Conservation (phyloP, 2,329 filamentous ascomycete genomes). For the Cercospora zeina region DNA sequence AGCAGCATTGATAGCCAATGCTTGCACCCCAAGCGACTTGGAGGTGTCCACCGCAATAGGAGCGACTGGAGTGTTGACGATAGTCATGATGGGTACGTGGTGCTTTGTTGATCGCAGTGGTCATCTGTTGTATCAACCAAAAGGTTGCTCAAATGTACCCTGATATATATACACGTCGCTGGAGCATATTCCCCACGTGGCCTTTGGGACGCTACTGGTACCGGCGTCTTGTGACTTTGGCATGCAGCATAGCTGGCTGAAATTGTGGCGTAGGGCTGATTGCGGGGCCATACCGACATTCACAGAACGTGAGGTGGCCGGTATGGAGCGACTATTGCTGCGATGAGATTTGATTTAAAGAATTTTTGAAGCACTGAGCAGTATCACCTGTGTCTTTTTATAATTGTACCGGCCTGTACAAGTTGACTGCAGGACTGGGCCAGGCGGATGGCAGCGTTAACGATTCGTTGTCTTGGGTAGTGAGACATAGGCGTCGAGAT, state of each 20-base stretch:
- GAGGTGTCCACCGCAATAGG: not conserved
- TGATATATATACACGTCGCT: not conserved
- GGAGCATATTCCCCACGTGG: not conserved
- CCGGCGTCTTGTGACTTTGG: not conserved
- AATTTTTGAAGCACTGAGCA: not conserved
- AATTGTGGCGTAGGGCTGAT: not conserved
- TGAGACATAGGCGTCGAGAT: not conserved
- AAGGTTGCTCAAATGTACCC: not conserved
- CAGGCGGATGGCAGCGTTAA: not conserved
- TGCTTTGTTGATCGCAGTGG: not conserved
- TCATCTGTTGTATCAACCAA: not conserved
- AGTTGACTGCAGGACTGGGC: not conserved
- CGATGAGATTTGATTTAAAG: not conserved
- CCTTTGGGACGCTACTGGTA: not conserved
- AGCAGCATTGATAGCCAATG: slow-evolving; percentile 5
- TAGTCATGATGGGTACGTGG: not conserved
- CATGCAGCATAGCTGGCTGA: not conserved
- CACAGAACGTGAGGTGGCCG: not conserved
- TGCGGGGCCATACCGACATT: not conserved
- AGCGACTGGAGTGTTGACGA: not conserved
- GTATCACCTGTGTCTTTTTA: not conserved
- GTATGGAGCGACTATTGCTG: not conserved
- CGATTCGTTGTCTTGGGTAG: too few species aligned
- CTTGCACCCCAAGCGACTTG: not conserved
- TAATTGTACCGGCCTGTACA: not conserved